These are phyloP conservation scores for Helicostylum pulchrum DNA, from an alignment of 192 early-diverging fungal genomes.

Conservation along the genomic window DNA sequence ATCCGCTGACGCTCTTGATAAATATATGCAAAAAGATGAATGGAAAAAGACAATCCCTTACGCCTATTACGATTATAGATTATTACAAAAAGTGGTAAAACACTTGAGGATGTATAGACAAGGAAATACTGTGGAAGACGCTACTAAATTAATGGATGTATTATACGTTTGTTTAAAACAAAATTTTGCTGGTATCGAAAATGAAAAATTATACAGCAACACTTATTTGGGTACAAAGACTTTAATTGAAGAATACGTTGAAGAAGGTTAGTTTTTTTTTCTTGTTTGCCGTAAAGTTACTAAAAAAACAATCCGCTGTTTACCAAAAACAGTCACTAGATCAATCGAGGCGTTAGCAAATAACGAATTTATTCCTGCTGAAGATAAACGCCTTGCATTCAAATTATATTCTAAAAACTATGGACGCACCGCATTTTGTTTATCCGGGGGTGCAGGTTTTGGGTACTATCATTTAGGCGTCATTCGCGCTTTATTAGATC, in stretches of 20 bases:
- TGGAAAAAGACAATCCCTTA: slow-evolving; percentile 63
- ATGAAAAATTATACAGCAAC: slow-evolving; percentile 66
- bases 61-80: slow-evolving; percentile 61
- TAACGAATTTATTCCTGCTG: slow-evolving; percentile 34
- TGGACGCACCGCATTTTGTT: slow-evolving; percentile 72
- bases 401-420: slow-evolving; percentile 61
- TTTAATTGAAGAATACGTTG: slow-evolving; percentile 63
- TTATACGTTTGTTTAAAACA: slow-evolving; percentile 62
- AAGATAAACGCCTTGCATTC: slow-evolving; percentile 65
- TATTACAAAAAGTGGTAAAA: slow-evolving; percentile 59
- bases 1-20: slow-evolving; percentile 58
- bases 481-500: slow-evolving; percentile 66
- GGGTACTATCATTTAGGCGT: slow-evolving; percentile 74
- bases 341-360: slow-evolving; percentile 39
- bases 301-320: neutral
- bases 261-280: slow-evolving; percentile 64
- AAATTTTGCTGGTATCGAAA: slow-evolving; percentile 78
- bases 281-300: no score
- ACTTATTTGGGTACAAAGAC: slow-evolving; percentile 74
- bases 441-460: slow-evolving; percentile 74
- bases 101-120: slow-evolving; percentile 39
- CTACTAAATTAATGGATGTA: slow-evolving; percentile 45
- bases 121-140: slow-evolving; percentile 33
- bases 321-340: slow-evolving; percentile 36
- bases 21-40: slow-evolving; percentile 60